Percentiles rank a stretch among this genome's conserved stretches.
phyloP scores from a whole-genome alignment of 306 rosid genomes.

The Inga laurina region DNA sequence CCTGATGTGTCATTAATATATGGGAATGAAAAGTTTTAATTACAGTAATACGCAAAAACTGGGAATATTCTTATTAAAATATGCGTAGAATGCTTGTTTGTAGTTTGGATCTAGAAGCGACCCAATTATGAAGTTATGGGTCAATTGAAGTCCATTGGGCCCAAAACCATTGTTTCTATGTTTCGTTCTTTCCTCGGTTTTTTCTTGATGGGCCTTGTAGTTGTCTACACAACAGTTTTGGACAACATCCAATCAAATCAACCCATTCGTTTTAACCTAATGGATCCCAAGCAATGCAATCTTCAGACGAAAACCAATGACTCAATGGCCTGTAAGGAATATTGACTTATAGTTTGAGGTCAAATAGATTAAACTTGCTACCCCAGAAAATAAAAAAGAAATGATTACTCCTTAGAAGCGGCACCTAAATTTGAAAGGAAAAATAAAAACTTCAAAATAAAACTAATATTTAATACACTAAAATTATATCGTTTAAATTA shows the following conservation, averaged over 20 bases:
- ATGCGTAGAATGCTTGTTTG: not conserved
- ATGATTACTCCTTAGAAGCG: too few relatives aligned
- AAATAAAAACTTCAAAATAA: too few relatives aligned
- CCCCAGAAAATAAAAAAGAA: too few relatives aligned
- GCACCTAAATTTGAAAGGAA: too few relatives aligned
- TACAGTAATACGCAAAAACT: too few relatives aligned
- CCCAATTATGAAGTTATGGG: not conserved
- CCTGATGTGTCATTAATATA: not conserved
- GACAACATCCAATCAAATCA: not conserved
- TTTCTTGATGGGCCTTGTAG: not conserved
- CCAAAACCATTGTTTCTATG: not conserved
- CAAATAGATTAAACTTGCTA: not conserved
- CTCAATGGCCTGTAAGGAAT: not conserved
- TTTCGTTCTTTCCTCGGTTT: not conserved
- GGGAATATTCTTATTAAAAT: not conserved
- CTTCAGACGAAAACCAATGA: not conserved
- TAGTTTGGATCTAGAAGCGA: not conserved
- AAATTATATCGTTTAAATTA: too few relatives aligned
- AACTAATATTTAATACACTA: too few relatives aligned
- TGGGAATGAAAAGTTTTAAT: not conserved
- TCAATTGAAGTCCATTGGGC: not conserved
- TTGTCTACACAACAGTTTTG: not conserved
- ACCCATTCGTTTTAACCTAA: not conserved
- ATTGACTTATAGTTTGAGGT: not conserved
- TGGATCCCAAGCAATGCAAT: not conserved